Evolutionary conservation across 1,139 yeast species (phyloP), one percentile per base, ranked within the genome.

Genomic region (Kodamaea suecica): DNA sequence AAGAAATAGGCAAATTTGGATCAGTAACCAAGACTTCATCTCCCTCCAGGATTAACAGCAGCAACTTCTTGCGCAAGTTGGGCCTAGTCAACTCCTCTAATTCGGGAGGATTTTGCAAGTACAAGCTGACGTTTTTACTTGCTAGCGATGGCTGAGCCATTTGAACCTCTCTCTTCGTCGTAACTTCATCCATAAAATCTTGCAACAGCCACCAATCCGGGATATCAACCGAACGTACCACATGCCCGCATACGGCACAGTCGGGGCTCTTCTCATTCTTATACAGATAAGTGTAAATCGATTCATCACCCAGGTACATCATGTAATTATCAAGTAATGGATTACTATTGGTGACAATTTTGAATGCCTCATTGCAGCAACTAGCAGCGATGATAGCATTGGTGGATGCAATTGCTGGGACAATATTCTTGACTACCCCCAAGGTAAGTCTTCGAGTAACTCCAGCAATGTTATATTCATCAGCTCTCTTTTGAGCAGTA

Each of bases 341-440:
- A 48, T 80, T 81, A 39, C 78, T 66, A 35, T 78, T 73, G 0
- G 95, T 80, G 17, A 84, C 70, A 17, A 87, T 65, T 52, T 90
- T 90, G 57, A 87, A 76, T 1, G 85, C 88, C 54, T 90, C 97
- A 48, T 84, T 84, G 52, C 95, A 85, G 55, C 96, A 86, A 10
- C 88, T 73, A 0, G 95, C 96, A 2, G 97, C 96, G 29, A 92
- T 78, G 23, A 92, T 74, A 3, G 97, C 95, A 56, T 92, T 92
- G 1, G 97, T 90, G 2, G 95, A 83, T 1, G 97, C 95, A 37
- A 90, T 85, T 1, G 97, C 92, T 0, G 98, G 98, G 16, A 92
- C 84, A 43, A 92, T 88, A 50, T 84, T 84, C 58, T 92, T 92
- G 33, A 88, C 88, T 30, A 92, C 95, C 0, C 97, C 97, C 38